Percentiles rank a stretch among this genome's conserved stretches.
These are phyloP conservation scores for Peniophora sp. DNA, from an alignment of 1,284 basidiomycete species.

Conservation along the genomic window DNA sequence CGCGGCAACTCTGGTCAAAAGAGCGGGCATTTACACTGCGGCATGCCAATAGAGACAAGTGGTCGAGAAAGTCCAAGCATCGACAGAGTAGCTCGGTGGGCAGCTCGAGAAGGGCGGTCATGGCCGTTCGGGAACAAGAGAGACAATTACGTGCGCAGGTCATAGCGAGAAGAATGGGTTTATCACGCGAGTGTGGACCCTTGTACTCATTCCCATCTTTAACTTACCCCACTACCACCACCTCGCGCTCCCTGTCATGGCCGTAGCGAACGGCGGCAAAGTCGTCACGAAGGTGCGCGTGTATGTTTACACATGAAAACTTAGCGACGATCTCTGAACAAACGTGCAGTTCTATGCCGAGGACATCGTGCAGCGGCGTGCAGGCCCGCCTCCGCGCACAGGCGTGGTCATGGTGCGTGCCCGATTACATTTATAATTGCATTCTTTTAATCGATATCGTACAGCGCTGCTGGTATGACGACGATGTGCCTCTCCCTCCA, in stretches of 20 bases:
- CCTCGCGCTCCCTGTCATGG: not conserved
- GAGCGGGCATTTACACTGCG: no score
- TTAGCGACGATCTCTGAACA: not conserved
- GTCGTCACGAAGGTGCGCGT: slow-evolving; percentile 13
- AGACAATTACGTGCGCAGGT: no score
- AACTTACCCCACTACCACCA: not conserved
- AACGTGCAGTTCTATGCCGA: slow-evolving; percentile 62
- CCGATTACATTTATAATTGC: not conserved
- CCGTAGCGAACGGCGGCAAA: not conserved
- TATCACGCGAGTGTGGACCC: no score
- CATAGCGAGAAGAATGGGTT: no score
- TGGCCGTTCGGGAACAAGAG: not conserved
- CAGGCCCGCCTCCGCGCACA: slow-evolving; percentile 31
- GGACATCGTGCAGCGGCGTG: slow-evolving; percentile 59
- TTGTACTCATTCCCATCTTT: not conserved
- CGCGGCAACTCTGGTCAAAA: no score
- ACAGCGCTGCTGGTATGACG: slow-evolving; percentile 78
- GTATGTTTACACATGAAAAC: not conserved
- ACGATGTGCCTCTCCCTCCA: slow-evolving; percentile 51
- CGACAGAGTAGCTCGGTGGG: slow-evolving; percentile 28
- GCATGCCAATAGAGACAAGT: slow-evolving; percentile 5
- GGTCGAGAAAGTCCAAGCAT: slow-evolving; percentile 23
- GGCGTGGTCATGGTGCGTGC: slow-evolving; percentile 48
- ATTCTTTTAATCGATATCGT: slow-evolving; percentile 1
- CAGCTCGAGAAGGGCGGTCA: slow-evolving; percentile 9